Evolutionary conservation across 148 eudicot genomes (phyloP), one percentile per base, ranked within the genome.

Genomic region (Talinum fruticosum): DNA sequence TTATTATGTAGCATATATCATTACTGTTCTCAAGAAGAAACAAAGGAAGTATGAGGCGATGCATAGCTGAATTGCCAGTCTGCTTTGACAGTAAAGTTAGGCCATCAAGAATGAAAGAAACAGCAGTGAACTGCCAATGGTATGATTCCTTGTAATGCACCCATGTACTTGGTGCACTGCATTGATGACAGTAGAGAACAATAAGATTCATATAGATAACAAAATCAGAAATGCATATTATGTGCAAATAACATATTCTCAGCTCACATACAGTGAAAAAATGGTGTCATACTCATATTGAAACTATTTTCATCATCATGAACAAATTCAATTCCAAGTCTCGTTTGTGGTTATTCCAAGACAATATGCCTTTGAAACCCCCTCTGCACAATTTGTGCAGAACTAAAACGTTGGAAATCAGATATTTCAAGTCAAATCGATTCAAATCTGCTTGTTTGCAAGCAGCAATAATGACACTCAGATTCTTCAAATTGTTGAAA

Each of bases 51-150:
- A 62, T 8, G n/a, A 37, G 29, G 6, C 10, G 29, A 69, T 34
- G 49, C 47, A 69, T 36, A 37, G 28, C 19, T 37, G 45, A 10
- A 69, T 69, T 37, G 72, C 47, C 2, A 30, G 72, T 69, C 72
- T 69, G 49, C 72, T 69, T 37, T 21, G 30, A 49, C 47, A 34
- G 72, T 37, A 36, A 41, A 69, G 18, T 69, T 30, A 37, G 49
- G 7, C n/a, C 5, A 8, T 69, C 49, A 69, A n/a, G 49, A 24
- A 37, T 6, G 5, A 37, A 36, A 68, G 70, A 68, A 68, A 68
- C 45, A 68, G 71, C 3, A 14, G 45, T 68, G 45, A 18, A 34
- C 71, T 36, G 45, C 71, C 71, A 68, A 68, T 35, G 71, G 28
- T 35, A 47, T 68, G 36, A 3, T 35, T 68, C 15, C 71, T 37